These are phyloP conservation scores for Aspergillus quadrilineatus DNA, from an alignment of 2,329 filamentous ascomycete species.

Conservation along the genomic window DNA sequence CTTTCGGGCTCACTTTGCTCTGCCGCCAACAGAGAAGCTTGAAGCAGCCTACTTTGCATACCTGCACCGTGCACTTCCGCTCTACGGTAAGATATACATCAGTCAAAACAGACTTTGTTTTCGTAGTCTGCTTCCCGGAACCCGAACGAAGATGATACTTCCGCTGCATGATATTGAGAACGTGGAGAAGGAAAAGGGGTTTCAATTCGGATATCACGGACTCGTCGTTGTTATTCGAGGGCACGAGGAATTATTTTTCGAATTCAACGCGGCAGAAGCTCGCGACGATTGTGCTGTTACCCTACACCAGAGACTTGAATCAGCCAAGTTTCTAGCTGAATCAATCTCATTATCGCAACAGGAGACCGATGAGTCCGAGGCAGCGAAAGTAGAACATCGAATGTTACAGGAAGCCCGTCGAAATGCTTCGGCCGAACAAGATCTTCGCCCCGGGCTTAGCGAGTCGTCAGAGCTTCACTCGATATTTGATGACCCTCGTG, in stretches of 20 bases:
- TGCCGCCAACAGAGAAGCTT: conserved; percentile 79
- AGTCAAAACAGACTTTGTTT: conserved; percentile 88
- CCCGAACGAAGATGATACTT: conserved; percentile 86
- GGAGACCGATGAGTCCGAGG: conserved; percentile 68
- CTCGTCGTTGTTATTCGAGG: conserved; percentile 90
- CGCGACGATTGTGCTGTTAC: conserved; percentile 89
- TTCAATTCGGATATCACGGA: conserved; percentile 85
- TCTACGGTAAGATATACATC: conserved; percentile 96
- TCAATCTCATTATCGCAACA: conserved; percentile 66
- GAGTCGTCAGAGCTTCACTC: conserved; percentile 57
- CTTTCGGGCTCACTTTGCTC: conserved; percentile 84
- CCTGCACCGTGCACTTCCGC: conserved; percentile 80
- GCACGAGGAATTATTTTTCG: conserved; percentile 95
- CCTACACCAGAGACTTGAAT: conserved; percentile 73
- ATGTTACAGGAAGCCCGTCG: conserved; percentile 73
- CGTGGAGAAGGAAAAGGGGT: conserved; percentile 91
- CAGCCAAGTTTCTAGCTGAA: conserved; percentile 67
- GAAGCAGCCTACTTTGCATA: conserved; percentile 90
- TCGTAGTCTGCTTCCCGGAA: conserved; percentile 83
- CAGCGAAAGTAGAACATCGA: conserved; percentile 76
- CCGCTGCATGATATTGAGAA: conserved; percentile 91
- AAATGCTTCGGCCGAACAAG: conserved; percentile 39
- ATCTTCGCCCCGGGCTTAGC: conserved; percentile 23
- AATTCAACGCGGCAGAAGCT: conserved; percentile 74
- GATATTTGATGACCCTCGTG: conserved; percentile 86